Base-by-base conservation (phyloP, 164 flowering plant species). In the Annona cherimola region DNA sequence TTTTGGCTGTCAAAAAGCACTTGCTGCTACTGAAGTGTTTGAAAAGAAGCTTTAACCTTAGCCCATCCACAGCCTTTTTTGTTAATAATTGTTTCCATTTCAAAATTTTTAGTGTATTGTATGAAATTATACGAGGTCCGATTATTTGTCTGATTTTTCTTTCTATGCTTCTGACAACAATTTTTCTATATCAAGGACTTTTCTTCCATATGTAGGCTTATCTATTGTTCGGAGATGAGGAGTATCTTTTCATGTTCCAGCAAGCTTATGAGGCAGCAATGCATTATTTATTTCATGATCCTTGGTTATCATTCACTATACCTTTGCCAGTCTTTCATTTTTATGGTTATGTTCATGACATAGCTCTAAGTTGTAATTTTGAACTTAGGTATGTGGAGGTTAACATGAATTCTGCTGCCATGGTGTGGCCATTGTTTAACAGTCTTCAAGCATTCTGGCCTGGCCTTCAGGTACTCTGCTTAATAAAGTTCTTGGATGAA, bases 371-470 rank as follows among this genome's bases (percentile, higher is more conserved):
- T 66, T n/a, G 43, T n/a, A 65, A 65, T 42, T 66, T 43, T 35
- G 26, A 20, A 67, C 54, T 85, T 74, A 92, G 99, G 99, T 92
- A 96, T 83, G 92, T 96, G 62, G 98, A 96, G 83, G 99, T 93
- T 44, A 96, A 96, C 74, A 96, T 96, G 99, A 90, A 96, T 80
- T 90, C 99, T 76, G 98, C 91, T 78, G 90, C 92, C 59, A 82
- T 93, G 73, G 99, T 96, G 14, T 96, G 99, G 99, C 98, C 97
- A 26, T 76, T 96, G 68, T 96, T 96, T 75, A 96, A 96, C 77
- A 96, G 99, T 80, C 83, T 96, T 77, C 98, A 93, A 81, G 97
- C 99, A 71, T 96, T 96, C 79, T 96, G 98, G 99, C 99, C 99
- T 66, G 98, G 98, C 55, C 94, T 96, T 82, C 99, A 93, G 95